Evolutionary conservation across 345 rosid species (phyloP).

Genomic region (Geranium rotundifolium): DNA sequence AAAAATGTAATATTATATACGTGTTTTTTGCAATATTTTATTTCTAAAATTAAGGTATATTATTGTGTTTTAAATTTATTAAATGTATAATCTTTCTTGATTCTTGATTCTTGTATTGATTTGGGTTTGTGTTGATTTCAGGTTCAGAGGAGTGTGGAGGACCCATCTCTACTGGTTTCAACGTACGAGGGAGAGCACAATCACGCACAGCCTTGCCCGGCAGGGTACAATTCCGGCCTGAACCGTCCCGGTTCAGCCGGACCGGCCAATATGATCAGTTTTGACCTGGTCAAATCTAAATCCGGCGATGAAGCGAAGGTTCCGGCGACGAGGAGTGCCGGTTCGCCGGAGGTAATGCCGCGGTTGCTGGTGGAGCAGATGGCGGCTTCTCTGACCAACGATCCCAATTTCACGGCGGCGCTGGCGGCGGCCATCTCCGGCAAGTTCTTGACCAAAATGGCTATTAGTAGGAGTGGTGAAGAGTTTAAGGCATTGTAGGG

Average conservation of each 20-base stretch:
- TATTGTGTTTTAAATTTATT: too few species aligned
- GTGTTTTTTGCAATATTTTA: too few species aligned
- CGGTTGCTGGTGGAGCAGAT: conserved; percentile 82
- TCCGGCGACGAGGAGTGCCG: conserved; percentile 12
- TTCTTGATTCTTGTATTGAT: too few species aligned
- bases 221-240: conserved; percentile 40
- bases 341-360: conserved; percentile 47
- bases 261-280: conserved; percentile 22
- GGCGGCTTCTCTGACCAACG: conserved; percentile 90
- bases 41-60: too few species aligned
- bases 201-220: conserved; percentile 60
- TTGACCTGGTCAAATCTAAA: conserved; percentile 43
- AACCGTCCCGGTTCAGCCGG: conserved; percentile 37
- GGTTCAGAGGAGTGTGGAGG: conserved; percentile 93
- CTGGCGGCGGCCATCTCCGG: conserved; percentile 88
- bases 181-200: conserved; percentile 98
- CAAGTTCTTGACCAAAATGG: conserved; percentile 46
- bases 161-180: conserved; percentile 78
- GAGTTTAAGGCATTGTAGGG: background rate
- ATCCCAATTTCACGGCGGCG: conserved; percentile 90
- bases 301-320: conserved; percentile 21
- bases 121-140: conserved; percentile 13
- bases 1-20: too few species aligned
- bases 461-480: conserved; percentile 28
- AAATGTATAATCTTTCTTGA: too few species aligned